phyloP scores from a whole-genome alignment of 2,329 filamentous ascomycete species.

The Samsoniella hepiali region DNA sequence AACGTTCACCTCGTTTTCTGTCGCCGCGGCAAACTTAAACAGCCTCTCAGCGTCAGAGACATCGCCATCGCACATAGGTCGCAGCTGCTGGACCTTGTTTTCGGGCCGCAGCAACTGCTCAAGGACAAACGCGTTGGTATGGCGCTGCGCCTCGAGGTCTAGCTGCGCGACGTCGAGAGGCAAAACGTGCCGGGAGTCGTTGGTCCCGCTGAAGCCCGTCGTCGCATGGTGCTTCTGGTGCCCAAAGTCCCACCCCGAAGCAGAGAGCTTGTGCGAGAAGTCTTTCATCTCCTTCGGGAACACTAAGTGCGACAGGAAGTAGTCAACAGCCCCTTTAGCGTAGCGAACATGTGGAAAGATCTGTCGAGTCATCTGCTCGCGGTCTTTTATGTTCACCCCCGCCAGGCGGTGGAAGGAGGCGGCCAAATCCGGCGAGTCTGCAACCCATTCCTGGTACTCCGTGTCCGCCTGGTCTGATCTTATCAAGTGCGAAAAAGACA shows the following conservation, averaged over 20 bases:
- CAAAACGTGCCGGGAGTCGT: slow-evolving; percentile 56
- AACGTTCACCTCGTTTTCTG: slow-evolving; percentile 44
- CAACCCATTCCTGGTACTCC: slow-evolving; percentile 52
- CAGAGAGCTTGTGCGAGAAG: slow-evolving; percentile 60
- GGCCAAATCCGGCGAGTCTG: slow-evolving; percentile 33
- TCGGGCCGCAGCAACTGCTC: slow-evolving; percentile 53
- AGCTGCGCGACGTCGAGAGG: slow-evolving; percentile 46
- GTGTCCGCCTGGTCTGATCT: slow-evolving; percentile 47
- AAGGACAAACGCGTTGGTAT: slow-evolving; percentile 68
- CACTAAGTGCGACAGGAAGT: slow-evolving; percentile 55
- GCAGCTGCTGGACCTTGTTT: slow-evolving; percentile 39
- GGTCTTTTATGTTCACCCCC: slow-evolving; percentile 59
- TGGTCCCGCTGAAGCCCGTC: slow-evolving; percentile 69
- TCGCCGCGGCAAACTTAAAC: slow-evolving; percentile 30
- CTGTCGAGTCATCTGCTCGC: slow-evolving; percentile 39
- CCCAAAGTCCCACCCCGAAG: slow-evolving; percentile 66
- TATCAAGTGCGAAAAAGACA: slow-evolving; percentile 34
- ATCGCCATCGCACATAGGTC: background rate
- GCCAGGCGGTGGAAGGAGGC: slow-evolving; percentile 38
- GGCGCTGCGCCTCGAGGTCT: slow-evolving; percentile 41
- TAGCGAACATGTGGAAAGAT: slow-evolving; percentile 54
- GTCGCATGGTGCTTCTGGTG: slow-evolving; percentile 44
- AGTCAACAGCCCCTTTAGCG: slow-evolving; percentile 58
- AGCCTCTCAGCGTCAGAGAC: slow-evolving; percentile 36
- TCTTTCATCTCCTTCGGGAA: slow-evolving; percentile 62